Conservation (phyloP, 2,329 filamentous ascomycete species). For the Epichloe coenophiala region DNA sequence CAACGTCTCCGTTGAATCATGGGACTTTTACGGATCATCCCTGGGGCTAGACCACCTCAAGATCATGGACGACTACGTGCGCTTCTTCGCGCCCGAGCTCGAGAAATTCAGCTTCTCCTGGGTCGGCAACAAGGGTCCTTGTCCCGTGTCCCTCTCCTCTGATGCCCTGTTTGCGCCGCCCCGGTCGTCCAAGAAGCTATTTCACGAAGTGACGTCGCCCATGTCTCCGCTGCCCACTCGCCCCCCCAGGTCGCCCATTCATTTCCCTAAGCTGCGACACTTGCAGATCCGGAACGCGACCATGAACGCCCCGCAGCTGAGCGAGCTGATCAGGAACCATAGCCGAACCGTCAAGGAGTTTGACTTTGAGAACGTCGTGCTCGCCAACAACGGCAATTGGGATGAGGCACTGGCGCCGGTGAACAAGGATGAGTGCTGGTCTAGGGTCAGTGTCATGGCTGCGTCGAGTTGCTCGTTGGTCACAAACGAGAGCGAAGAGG, state of each 20-base stretch:
- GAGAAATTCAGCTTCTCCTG: constrained; percentile 66
- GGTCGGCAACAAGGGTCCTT: constrained; percentile 62
- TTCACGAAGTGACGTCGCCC: constrained; percentile 49
- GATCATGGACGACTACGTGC: constrained; percentile 69
- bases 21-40: constrained; percentile 47
- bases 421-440: constrained; percentile 28
- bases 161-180: constrained; percentile 55
- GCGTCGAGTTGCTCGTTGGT: constrained; percentile 21
- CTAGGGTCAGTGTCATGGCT: constrained; percentile 15
- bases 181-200: constrained; percentile 41
- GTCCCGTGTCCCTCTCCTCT: constrained; percentile 55
- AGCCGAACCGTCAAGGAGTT: constrained; percentile 58
- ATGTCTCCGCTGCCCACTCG: constrained; percentile 48
- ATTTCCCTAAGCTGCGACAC: constrained; percentile 53
- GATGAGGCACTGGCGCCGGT: constrained; percentile 69
- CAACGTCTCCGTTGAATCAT: constrained; percentile 58
- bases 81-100: constrained; percentile 50
- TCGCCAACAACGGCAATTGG: constrained; percentile 60
- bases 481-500: constrained; percentile 20
- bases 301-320: constrained; percentile 59
- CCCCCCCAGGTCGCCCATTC: constrained; percentile 38
- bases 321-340: constrained; percentile 54
- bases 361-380: constrained; percentile 62
- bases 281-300: constrained; percentile 60
- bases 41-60: constrained; percentile 58